phyloP scores from a whole-genome alignment of 148 eudicot species.

The Polygonum aviculare region DNA sequence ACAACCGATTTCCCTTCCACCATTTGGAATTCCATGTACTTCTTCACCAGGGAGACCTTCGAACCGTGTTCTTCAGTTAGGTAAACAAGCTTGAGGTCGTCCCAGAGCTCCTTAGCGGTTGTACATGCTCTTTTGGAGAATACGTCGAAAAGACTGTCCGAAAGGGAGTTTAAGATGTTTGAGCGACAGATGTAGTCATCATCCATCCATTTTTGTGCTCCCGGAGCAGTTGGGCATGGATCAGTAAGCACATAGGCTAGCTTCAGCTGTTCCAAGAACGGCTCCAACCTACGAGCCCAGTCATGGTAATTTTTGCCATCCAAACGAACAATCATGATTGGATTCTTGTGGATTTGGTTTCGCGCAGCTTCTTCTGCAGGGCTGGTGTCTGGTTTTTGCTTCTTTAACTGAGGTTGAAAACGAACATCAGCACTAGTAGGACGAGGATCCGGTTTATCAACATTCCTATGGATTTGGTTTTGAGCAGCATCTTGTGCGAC shows the following conservation, averaged over 20 bases:
- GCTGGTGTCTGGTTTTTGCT: not conserved
- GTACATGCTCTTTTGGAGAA: slow-evolving; percentile 31
- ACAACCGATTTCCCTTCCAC: slow-evolving; percentile 51
- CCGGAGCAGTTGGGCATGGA: slow-evolving; percentile 15
- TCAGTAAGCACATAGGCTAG: slow-evolving; percentile 25
- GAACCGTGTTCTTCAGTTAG: slow-evolving; percentile 54
- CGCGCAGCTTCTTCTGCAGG: not conserved
- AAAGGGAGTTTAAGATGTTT: slow-evolving; percentile 59
- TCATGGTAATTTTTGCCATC: slow-evolving; percentile 47
- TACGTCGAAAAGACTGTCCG: slow-evolving; percentile 42
- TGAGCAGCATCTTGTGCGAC: not conserved
- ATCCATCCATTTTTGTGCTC: slow-evolving; percentile 47
- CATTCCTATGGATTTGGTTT: not conserved
- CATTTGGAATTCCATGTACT: slow-evolving; percentile 68
- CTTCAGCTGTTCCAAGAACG: slow-evolving; percentile 42
- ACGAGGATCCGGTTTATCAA: not conserved
- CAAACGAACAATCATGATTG: slow-evolving; percentile 35
- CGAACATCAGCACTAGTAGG: not conserved
- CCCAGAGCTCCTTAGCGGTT: slow-evolving; percentile 70
- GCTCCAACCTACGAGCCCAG: slow-evolving; percentile 56
- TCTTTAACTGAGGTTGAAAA: not conserved
- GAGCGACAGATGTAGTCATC: slow-evolving; percentile 63
- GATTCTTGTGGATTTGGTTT: not conserved
- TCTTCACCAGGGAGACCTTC: slow-evolving; percentile 50
- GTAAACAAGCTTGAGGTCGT: slow-evolving; percentile 46